phyloP scores from a whole-genome alignment of 192 early-diverging fungal genomes.

The Podila clonocystis region DNA sequence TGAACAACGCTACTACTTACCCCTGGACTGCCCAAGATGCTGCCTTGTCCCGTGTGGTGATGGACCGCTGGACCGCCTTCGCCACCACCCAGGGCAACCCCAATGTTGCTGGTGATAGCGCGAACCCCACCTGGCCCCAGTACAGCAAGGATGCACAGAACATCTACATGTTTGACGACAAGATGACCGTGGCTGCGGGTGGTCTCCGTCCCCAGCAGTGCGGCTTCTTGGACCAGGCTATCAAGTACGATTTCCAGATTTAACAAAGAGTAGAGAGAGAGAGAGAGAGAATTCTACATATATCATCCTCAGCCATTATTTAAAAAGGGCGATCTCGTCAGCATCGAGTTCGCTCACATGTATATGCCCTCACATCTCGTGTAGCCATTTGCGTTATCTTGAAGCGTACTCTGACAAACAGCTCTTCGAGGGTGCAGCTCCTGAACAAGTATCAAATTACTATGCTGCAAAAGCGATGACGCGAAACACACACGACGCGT shows the following conservation, averaged over 20 bases:
- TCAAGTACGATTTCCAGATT: constrained; percentile 50
- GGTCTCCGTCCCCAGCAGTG: constrained; percentile 40
- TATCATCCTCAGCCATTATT: no score
- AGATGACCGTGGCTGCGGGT: constrained; percentile 16
- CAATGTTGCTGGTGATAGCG: constrained; percentile 29
- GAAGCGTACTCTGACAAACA: no score
- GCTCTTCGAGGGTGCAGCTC: no score
- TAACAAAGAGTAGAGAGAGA: no score
- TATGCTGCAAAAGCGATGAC: constrained; percentile 4
- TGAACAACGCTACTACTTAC: constrained; percentile 34
- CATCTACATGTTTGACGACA: constrained; percentile 35
- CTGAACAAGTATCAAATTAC: no score
- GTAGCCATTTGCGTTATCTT: no score
- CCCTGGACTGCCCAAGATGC: constrained; percentile 46
- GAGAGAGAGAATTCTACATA: no score
- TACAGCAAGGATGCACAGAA: constrained; percentile 23
- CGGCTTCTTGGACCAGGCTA: constrained; percentile 38
- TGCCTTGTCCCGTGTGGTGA: constrained; percentile 39
- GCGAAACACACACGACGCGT: not conserved
- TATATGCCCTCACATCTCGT: no score
- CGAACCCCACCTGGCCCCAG: constrained; percentile 30
- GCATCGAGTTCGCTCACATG: no score
- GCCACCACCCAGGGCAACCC: constrained; percentile 28
- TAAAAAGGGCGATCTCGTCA: no score
- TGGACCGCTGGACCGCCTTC: constrained; percentile 51